Conservation (phyloP, 2,329 filamentous ascomycete genomes). For the Metarhizium guizhouense region DNA sequence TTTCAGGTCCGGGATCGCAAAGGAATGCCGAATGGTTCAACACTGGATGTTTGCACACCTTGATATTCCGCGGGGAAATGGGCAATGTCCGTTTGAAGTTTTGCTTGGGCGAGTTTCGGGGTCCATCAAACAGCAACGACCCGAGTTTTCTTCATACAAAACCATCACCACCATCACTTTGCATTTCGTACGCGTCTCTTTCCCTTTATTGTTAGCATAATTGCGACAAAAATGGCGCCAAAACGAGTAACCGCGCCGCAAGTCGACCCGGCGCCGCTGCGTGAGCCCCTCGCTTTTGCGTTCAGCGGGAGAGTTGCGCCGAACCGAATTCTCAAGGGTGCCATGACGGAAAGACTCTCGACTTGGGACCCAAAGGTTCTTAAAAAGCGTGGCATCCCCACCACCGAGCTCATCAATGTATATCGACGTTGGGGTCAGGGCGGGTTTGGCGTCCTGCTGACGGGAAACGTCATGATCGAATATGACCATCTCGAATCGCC, state of each 20-base stretch:
- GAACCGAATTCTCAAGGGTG: constrained; percentile 59
- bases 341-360: constrained; percentile 57
- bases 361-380: constrained; percentile 48
- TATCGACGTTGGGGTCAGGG: constrained; percentile 52
- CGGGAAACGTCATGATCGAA: constrained; percentile 57
- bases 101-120: too few relatives aligned
- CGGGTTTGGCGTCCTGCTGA: constrained; percentile 45
- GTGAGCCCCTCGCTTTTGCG: constrained; percentile 35
- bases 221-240: constrained; percentile 5
- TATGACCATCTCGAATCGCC: constrained; percentile 43
- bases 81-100: too few relatives aligned
- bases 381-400: constrained; percentile 35
- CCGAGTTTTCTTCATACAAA: too few relatives aligned
- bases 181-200: too few relatives aligned
- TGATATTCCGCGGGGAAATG: too few relatives aligned
- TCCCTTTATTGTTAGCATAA: too few relatives aligned
- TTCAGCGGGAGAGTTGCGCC: constrained; percentile 47
- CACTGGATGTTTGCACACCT: too few relatives aligned
- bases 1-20: too few relatives aligned
- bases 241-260: constrained; percentile 4
- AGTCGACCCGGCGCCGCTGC: constrained; percentile 21
- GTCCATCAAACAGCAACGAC: too few relatives aligned
- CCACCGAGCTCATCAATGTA: constrained; percentile 35
- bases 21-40: too few relatives aligned
- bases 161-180: too few relatives aligned